These are phyloP conservation scores for Globisporangium carolinianum DNA, from an alignment of 352 stramenopile genomes.

Conservation along the genomic window DNA sequence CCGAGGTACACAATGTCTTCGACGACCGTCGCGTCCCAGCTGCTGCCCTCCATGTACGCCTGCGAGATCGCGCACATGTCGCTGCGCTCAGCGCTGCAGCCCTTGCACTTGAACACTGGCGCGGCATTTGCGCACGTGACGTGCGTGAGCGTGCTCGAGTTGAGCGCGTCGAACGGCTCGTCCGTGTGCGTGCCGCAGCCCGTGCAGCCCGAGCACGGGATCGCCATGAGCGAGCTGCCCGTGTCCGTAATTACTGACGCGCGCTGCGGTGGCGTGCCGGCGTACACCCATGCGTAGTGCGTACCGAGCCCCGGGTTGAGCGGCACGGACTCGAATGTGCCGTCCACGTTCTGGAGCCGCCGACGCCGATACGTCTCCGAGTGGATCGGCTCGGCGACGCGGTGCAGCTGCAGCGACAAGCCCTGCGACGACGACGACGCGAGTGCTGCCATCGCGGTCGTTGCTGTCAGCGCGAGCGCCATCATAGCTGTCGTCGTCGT, in stretches of 20 bases:
- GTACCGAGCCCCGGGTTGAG: conserved; percentile 70
- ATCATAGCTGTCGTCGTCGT: background rate
- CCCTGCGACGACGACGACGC: conserved; percentile 5
- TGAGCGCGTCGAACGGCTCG: conserved; percentile 40
- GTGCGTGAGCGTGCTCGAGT: conserved; percentile 67
- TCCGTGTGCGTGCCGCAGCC: conserved; percentile 75
- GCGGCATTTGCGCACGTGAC: conserved; percentile 42
- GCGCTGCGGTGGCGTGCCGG: conserved; percentile 67
- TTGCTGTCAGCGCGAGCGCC: background rate
- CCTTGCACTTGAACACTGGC: conserved; percentile 50
- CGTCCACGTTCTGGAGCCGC: conserved; percentile 19
- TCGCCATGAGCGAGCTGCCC: conserved; percentile 69
- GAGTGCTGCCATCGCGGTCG: background rate
- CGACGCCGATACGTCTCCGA: conserved; percentile 41
- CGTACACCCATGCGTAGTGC: conserved; percentile 83
- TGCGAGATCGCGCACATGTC: conserved; percentile 61
- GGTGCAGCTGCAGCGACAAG: conserved; percentile 37
- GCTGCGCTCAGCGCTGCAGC: conserved; percentile 25
- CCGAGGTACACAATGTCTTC: conserved; percentile 77
- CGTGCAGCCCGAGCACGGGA: conserved; percentile 68
- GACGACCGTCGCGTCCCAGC: conserved; percentile 72
- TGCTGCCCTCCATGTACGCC: conserved; percentile 84
- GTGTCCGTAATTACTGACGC: conserved; percentile 82
- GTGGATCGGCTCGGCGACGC: conserved; percentile 12
- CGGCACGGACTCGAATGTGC: conserved; percentile 49